Percentiles rank a stretch among this genome's conserved stretches.
Conservation (phyloP, 257 asterid genomes). For the Plantago major region DNA sequence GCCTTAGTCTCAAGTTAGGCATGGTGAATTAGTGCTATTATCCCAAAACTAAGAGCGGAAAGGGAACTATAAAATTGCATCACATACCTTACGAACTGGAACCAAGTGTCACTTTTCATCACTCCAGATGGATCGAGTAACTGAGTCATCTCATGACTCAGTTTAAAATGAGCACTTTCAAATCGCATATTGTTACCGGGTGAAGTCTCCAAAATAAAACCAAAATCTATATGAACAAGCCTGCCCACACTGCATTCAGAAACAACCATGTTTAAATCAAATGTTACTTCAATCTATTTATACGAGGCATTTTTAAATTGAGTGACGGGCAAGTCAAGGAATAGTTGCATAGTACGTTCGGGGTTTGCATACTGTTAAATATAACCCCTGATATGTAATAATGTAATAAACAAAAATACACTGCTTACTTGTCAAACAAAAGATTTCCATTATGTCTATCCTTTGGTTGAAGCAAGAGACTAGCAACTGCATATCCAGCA, state of each 20-base stretch:
- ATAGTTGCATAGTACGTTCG: no score
- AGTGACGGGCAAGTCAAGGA: background rate
- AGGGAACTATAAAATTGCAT: background rate
- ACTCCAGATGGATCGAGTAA: constrained; percentile 93
- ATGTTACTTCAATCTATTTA: no score
- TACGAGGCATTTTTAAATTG: background rate
- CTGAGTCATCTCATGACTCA: constrained; percentile 99
- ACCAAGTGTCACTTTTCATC: constrained; percentile 96
- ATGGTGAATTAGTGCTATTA: background rate
- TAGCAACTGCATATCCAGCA: constrained; percentile 99
- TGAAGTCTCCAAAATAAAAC: constrained; percentile 96
- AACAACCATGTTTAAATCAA: constrained; percentile 16
- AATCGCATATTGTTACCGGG: constrained; percentile 98
- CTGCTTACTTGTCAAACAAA: constrained; percentile 83
- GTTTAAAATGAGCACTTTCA: constrained; percentile 97
- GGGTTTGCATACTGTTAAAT: no score
- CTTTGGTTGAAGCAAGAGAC: constrained; percentile 98
- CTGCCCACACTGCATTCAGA: constrained; percentile 70
- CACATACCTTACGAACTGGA: constrained; percentile 70
- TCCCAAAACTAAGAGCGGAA: background rate
- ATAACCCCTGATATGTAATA: no score
- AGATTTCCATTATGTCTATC: constrained; percentile 99
- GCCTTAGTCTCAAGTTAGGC: no score
- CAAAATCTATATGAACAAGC: constrained; percentile 99
- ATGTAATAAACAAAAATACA: background rate